phyloP scores from a whole-genome alignment of 345 rosid species.

The Bretschneidera sinensis region DNA sequence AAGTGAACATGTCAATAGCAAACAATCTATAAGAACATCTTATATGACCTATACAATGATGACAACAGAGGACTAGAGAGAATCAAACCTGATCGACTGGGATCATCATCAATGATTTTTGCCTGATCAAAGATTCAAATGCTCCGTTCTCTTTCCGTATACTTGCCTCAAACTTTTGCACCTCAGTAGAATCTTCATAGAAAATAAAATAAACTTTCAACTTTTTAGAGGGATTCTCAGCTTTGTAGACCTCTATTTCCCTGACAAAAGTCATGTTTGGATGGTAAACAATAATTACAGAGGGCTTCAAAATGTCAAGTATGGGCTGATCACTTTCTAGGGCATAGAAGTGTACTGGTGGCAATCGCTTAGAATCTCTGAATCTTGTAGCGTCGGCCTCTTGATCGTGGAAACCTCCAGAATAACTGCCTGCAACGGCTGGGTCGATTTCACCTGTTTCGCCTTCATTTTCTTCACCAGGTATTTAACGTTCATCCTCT shows the following conservation, averaged over 20 bases:
- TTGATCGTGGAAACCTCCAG: slow-evolving; percentile 16
- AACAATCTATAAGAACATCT: too few relatives aligned
- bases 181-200: slow-evolving; percentile 91
- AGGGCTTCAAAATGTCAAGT: slow-evolving; percentile 74
- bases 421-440: slow-evolving; percentile 16
- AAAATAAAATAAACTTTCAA: slow-evolving; percentile 89
- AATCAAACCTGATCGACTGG: slow-evolving; percentile 84
- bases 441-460: slow-evolving; percentile 27
- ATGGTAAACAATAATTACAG: slow-evolving; percentile 79
- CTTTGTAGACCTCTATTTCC: slow-evolving; percentile 91
- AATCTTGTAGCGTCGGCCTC: slow-evolving; percentile 13
- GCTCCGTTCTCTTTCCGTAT: slow-evolving; percentile 90
- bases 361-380: slow-evolving; percentile 40
- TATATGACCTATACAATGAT: too few relatives aligned
- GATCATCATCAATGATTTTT: slow-evolving; percentile 93
- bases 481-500: slow-evolving; percentile 30
- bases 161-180: slow-evolving; percentile 91
- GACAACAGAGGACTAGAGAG: neutral
- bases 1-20: too few relatives aligned
- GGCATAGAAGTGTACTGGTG: slow-evolving; percentile 73
- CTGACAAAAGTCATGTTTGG: slow-evolving; percentile 85
- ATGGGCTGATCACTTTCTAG: slow-evolving; percentile 77
- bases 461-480: slow-evolving; percentile 34
- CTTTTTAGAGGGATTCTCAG: slow-evolving; percentile 72
- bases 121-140: slow-evolving; percentile 92